These are phyloP conservation scores for Brettanomyces sp. DNA, from an alignment of 805 yeast species.

Conservation along the genomic window DNA sequence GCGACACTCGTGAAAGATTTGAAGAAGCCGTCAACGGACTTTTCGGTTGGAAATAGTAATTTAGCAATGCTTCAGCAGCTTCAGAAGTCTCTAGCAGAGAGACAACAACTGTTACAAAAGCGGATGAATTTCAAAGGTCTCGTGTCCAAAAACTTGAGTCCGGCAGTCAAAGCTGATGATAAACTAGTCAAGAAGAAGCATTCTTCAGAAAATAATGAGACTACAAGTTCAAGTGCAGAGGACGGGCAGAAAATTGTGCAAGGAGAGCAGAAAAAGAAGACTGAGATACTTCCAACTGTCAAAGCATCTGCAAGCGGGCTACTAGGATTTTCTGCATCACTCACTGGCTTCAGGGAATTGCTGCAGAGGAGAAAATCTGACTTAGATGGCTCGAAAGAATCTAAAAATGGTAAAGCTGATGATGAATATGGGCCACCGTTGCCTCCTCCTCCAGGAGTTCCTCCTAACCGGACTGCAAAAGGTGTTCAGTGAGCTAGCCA, in stretches of 20 bases:
- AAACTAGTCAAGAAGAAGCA: too few relatives aligned
- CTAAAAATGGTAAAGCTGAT: neutral
- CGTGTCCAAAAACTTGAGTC: too few relatives aligned
- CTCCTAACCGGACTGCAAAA: constrained; percentile 1
- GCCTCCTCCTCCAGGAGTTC: constrained; percentile 8
- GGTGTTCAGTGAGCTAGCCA: neutral
- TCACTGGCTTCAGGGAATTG: neutral
- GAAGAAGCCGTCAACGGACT: too few relatives aligned
- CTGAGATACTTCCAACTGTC: too few relatives aligned
- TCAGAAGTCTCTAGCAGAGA: too few relatives aligned
- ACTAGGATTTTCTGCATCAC: constrained; percentile 1
- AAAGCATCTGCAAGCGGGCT: neutral
- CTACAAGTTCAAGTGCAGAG: neutral
- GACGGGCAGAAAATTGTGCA: neutral
- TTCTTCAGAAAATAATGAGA: too few relatives aligned
- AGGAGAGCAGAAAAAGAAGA: neutral
- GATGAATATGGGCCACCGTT: constrained; percentile 5
- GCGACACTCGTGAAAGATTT: too few relatives aligned
- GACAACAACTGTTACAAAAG: too few relatives aligned
- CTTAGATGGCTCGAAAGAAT: neutral
- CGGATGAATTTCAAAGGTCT: too few relatives aligned
- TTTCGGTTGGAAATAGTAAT: too few relatives aligned
- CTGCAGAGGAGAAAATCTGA: neutral
- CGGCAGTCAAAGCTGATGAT: too few relatives aligned
- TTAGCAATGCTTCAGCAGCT: too few relatives aligned